Conservation (phyloP, 257 asterid genomes). For the Galeopsis tetrahit region DNA sequence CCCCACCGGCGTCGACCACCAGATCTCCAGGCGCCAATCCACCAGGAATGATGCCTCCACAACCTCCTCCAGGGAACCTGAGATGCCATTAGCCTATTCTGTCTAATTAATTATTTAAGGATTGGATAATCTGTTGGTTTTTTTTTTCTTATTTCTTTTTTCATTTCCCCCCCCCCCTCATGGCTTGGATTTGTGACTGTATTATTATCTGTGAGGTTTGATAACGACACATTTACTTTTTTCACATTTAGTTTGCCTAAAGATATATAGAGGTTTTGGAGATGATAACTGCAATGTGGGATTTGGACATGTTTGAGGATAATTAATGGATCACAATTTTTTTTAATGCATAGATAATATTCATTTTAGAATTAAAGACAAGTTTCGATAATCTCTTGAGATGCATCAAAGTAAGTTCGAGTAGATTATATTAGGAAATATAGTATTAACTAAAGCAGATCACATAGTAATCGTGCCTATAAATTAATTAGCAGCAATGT, state of each 20-base stretch:
- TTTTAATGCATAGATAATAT: not conserved
- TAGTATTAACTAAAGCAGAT: not conserved
- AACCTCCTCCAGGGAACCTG: conserved; percentile 48
- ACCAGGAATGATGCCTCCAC: conserved; percentile 36
- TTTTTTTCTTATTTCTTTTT: not conserved
- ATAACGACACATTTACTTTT: conserved; percentile 2
- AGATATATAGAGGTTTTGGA: not conserved
- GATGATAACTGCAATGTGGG: conserved; percentile 25
- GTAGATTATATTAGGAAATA: not conserved
- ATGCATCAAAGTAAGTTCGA: not conserved
- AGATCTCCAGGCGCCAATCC: conserved; percentile 42
- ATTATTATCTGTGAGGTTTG: conserved; percentile 20
- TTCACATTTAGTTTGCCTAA: not conserved
- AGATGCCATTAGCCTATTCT: conserved; percentile 52
- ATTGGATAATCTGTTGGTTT: conserved; percentile 22
- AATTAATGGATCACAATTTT: not conserved
- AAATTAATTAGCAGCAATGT: conserved; percentile 7
- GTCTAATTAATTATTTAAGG: conserved; percentile 29
- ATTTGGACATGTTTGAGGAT: not conserved
- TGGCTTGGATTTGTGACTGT: conserved; percentile 35
- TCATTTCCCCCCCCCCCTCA: not conserved
- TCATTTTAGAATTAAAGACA: not conserved
- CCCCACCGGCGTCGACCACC: conserved; percentile 29
- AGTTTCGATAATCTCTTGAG: not conserved
- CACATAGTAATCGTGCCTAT: not conserved